phyloP scores from a whole-genome alignment of 2,329 filamentous ascomycete genomes.

The Cercospora sojina region DNA sequence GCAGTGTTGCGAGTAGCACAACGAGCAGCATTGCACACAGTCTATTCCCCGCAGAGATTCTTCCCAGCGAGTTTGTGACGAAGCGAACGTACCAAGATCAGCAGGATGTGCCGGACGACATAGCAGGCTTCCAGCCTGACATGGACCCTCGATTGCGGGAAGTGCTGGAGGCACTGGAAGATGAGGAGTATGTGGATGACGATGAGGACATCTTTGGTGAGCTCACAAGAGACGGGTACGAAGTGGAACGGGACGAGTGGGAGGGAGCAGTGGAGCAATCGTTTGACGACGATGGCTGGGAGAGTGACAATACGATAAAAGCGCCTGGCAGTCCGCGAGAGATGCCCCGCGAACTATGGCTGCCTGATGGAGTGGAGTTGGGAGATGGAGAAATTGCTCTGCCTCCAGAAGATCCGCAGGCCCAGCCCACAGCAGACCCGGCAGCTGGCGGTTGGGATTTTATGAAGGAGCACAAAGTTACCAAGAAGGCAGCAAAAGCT shows the following conservation, averaged over 20 bases:
- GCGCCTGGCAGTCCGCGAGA: slow-evolving; percentile 40
- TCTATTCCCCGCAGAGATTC: slow-evolving; percentile 69
- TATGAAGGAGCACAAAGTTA: slow-evolving; percentile 82
- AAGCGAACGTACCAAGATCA: slow-evolving; percentile 84
- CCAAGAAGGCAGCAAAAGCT: slow-evolving; percentile 48
- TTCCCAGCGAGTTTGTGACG: slow-evolving; percentile 76
- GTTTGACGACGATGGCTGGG: slow-evolving; percentile 65
- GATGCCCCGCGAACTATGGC: slow-evolving; percentile 31
- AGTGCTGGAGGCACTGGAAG: slow-evolving; percentile 87
- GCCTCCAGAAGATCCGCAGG: slow-evolving; percentile 38
- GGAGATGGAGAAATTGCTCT: slow-evolving; percentile 52
- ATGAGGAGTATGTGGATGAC: slow-evolving; percentile 87
- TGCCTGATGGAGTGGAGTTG: slow-evolving; percentile 40
- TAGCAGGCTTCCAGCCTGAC: slow-evolving; percentile 92
- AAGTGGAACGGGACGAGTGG: slow-evolving; percentile 78
- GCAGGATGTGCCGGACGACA: slow-evolving; percentile 85
- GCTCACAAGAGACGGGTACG: slow-evolving; percentile 66
- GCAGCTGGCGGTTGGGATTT: slow-evolving; percentile 80
- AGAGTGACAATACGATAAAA: slow-evolving; percentile 89
- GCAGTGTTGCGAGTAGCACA: slow-evolving; percentile 46
- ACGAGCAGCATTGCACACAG: slow-evolving; percentile 38
- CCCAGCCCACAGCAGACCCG: slow-evolving; percentile 38
- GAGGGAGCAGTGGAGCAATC: slow-evolving; percentile 51
- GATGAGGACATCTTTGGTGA: slow-evolving; percentile 81
- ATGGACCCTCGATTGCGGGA: slow-evolving; percentile 94